Evolutionary conservation across 495 filamentous ascomycete genomes (phyloP).

Genomic region (Cryomyces minteri): DNA sequence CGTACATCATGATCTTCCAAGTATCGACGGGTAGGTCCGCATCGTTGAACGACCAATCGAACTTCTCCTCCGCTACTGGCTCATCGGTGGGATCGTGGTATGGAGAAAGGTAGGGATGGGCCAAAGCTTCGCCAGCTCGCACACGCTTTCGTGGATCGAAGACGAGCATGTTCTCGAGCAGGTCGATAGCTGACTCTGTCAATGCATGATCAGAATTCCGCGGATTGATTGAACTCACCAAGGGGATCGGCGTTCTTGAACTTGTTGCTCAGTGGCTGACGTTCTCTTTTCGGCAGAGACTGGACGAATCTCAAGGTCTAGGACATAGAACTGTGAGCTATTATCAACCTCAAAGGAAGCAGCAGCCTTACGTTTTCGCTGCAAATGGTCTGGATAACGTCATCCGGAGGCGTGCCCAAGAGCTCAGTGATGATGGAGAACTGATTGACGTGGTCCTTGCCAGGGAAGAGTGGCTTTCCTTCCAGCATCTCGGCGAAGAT

Average conservation of each 20-base stretch:
- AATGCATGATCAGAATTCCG: not conserved
- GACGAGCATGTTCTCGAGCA: constrained; percentile 92
- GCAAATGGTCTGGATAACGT: constrained; percentile 96
- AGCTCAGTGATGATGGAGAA: constrained; percentile 99
- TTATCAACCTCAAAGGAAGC: not conserved
- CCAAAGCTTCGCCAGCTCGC: constrained; percentile 64
- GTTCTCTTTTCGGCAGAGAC: constrained; percentile 87
- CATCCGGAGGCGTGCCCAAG: constrained; percentile 91
- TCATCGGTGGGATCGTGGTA: constrained; percentile 97
- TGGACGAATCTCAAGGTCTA: constrained; percentile 95
- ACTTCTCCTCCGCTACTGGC: constrained; percentile 90
- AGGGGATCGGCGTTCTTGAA: constrained; percentile 92
- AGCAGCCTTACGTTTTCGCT: constrained; percentile 73
- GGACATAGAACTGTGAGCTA: not conserved
- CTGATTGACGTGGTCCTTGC: constrained; percentile 98
- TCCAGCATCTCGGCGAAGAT: constrained; percentile 99
- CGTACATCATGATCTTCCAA: constrained; percentile 99
- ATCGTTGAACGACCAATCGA: constrained; percentile 99
- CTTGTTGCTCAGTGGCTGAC: constrained; percentile 75
- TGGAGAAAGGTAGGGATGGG: constrained; percentile 82
- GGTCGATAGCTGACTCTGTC: constrained; percentile 55
- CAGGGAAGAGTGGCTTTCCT: constrained; percentile 94
- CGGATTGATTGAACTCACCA: constrained; percentile 35
- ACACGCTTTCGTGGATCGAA: constrained; percentile 91
- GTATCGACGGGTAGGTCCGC: constrained; percentile 94